Evolutionary conservation across 1,139 yeast genomes (phyloP), one percentile per base, ranked within the genome.

Genomic region (Debaryomyces sp.): DNA sequence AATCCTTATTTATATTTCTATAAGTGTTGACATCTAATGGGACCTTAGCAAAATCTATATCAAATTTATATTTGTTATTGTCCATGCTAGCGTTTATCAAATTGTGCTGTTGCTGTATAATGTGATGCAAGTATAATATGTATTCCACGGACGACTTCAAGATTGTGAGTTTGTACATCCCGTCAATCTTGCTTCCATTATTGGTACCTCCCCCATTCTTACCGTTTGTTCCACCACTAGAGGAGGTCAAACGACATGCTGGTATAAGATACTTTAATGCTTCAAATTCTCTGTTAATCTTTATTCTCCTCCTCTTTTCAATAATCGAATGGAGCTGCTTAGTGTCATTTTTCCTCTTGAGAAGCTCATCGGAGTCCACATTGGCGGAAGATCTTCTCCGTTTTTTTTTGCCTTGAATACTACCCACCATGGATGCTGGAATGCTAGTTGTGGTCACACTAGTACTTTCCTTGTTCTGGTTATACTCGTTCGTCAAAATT

Each of bases 71-170:
- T 18, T 58, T 54, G 2, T 69, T 50, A 50, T 60, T 55, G 12
- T n/a, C 23, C 10, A 23, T 13, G n/a, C 26, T 15, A 50, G 57
- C 46, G 48, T 60, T 44, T 50, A 75, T 59, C 55, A 79, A 60
- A 50, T 67, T 61, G 50, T 71, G 70, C 57, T 80, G 84, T 50
- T 77, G 66, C 50, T 74, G 73, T 37, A 84, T 75, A 9, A 83
- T 76, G 49, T 78, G 75, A 61, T 87, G 91, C 44, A 89, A 71
- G 60, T 87, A 87, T 52, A 82, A 75, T 52, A 89, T 84, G 61
- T 89, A 88, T 58, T 87, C 92, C 24, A 89, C 96, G 0, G 94
- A 84, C 18, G 90, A 86, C 64, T 88, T 90, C 42, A 89, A 69
- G 26, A 89, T 87, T 12, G 91, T 89, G 52, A 89, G 76, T 65